phyloP scores from a whole-genome alignment of 2,329 filamentous ascomycete species.

The Paecilomyces sp. region DNA sequence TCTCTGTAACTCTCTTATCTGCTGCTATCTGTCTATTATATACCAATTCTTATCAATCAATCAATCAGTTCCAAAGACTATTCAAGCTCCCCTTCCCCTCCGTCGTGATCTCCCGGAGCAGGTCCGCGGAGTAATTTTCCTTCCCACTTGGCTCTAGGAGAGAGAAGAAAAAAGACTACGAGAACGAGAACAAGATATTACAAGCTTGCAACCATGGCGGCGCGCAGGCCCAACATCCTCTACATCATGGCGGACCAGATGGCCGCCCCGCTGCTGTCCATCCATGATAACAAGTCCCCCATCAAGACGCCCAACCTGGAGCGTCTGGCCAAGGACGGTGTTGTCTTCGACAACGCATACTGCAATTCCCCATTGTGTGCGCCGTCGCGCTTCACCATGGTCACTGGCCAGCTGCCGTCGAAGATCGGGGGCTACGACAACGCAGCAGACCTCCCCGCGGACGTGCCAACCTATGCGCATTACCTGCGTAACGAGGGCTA shows the following conservation, averaged over 20 bases:
- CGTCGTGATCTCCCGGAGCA: neutral
- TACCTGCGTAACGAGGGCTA: conserved; percentile 81
- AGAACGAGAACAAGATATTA: no score
- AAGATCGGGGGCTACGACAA: conserved; percentile 92
- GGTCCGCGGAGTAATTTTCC: neutral
- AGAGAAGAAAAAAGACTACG: neutral
- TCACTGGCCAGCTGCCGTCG: conserved; percentile 83
- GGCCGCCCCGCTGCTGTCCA: conserved; percentile 81
- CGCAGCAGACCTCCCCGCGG: conserved; percentile 72
- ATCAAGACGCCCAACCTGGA: conserved; percentile 92
- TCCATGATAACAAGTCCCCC: conserved; percentile 80
- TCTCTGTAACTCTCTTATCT: neutral
- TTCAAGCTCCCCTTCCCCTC: neutral
- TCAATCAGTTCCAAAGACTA: neutral
- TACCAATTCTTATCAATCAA: neutral
- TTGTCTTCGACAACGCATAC: conserved; percentile 90
- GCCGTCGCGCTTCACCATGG: conserved; percentile 89
- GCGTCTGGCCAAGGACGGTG: conserved; percentile 68
- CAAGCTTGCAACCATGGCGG: conserved; percentile 19
- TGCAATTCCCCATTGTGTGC: conserved; percentile 90
- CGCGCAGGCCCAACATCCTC: conserved; percentile 64
- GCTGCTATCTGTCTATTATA: neutral
- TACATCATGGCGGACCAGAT: conserved; percentile 98
- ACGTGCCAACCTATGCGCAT: conserved; percentile 86
- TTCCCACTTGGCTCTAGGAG: neutral